A percentile compares a stretch with the other conserved stretches of the same genome.
phyloP scores from a whole-genome alignment of 176 grass and related monocot species.

The Guadua angustifolia region DNA sequence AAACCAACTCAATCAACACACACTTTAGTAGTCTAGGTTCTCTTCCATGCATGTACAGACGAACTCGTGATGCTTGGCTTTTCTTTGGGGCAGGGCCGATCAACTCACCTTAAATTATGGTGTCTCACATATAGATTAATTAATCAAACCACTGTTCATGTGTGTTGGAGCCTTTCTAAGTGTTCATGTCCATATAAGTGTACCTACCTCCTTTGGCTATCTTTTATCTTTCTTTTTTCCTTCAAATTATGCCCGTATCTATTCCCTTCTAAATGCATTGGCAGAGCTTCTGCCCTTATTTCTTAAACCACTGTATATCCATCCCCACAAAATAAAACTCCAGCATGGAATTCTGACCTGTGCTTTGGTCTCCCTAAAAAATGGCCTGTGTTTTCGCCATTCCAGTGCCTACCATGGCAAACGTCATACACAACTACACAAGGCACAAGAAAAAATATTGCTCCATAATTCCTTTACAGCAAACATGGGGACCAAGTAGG shows the following conservation, averaged over 20 bases:
- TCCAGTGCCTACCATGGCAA: neutral
- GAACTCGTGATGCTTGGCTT: neutral
- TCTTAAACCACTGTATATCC: no score
- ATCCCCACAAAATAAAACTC: neutral
- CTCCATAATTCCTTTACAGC: no score
- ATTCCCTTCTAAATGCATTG: no score
- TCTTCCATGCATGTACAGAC: neutral
- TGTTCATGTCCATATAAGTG: no score
- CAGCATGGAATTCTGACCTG: neutral
- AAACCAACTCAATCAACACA: neutral
- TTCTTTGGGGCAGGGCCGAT: neutral
- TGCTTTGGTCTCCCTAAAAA: neutral
- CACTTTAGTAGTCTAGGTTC: neutral
- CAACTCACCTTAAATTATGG: neutral
- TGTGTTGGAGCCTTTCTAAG: no score
- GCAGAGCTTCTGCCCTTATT: no score
- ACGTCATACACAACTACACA: neutral
- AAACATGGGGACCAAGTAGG: slow-evolving; percentile 3
- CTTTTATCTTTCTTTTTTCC: no score
- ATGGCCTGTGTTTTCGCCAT: neutral
- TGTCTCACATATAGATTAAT: neutral
- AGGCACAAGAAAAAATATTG: no score
- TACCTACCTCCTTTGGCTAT: no score
- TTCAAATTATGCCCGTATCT: no score
- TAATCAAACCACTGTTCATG: neutral